phyloP scores from a whole-genome alignment of 1,139 yeast species.

The Blastobotrys persicus region DNA sequence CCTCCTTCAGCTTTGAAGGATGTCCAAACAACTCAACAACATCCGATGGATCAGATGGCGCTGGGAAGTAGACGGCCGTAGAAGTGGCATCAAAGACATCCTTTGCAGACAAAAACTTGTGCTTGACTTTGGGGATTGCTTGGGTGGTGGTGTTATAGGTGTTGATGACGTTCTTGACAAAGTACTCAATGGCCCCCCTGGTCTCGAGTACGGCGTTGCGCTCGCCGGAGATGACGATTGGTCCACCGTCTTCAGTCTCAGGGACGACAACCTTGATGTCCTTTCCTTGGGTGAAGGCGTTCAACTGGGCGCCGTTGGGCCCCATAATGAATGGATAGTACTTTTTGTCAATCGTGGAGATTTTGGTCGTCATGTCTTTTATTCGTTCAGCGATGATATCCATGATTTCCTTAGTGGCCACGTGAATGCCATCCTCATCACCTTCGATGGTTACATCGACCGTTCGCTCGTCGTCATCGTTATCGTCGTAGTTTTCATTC shows the following conservation, averaged over 20 bases:
- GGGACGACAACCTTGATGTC: slow-evolving; percentile 42
- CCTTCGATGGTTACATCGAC: slow-evolving; percentile 72
- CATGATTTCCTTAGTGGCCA: slow-evolving; percentile 68
- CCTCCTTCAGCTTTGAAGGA: slow-evolving; percentile 54
- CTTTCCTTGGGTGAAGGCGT: slow-evolving; percentile 17
- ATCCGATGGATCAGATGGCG: slow-evolving; percentile 39
- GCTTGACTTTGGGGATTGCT: slow-evolving; percentile 51
- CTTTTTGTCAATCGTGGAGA: slow-evolving; percentile 41
- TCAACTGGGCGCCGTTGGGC: slow-evolving; percentile 2
- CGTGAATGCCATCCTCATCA: slow-evolving; percentile 71
- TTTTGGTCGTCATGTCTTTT: slow-evolving; percentile 32
- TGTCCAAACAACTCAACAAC: slow-evolving; percentile 59
- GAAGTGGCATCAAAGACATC: slow-evolving; percentile 52
- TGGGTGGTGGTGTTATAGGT: slow-evolving; percentile 38
- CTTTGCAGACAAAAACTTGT: slow-evolving; percentile 45
- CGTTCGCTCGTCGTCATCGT: slow-evolving; percentile 49
- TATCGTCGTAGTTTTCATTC: slow-evolving; percentile 25
- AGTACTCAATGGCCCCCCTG: slow-evolving; percentile 46
- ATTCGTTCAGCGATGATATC: slow-evolving; percentile 73
- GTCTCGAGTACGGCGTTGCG: slow-evolving; percentile 57
- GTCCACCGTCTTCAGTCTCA: slow-evolving; percentile 19
- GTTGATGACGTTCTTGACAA: slow-evolving; percentile 43
- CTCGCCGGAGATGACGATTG: slow-evolving; percentile 56
- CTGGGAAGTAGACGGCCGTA: slow-evolving; percentile 55
- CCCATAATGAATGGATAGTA: slow-evolving; percentile 33